Base-by-base conservation (phyloP, 192 early-diverging fungal species). In the Spizellomyces sp. region DNA sequence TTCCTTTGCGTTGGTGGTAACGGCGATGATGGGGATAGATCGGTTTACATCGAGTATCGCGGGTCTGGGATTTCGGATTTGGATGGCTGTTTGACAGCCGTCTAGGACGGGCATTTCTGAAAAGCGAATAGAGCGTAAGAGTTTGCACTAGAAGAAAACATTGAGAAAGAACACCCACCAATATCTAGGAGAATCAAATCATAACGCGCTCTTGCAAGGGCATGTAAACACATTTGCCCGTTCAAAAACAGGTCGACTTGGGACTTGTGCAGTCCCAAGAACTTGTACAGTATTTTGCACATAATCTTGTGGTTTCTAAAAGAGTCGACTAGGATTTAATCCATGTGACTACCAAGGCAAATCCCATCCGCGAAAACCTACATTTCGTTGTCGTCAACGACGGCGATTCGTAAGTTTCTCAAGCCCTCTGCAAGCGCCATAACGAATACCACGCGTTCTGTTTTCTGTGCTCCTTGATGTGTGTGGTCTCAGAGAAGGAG, bases 161-260 rank as follows among this genome's bases (percentile, higher is more conserved):
- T 36, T 36, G 0, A 36, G 27, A 36, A 36, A 36, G 27, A 36
- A 36, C 3, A 36, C 27, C 3, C 27, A 36, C 27, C 88, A 74
- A 90, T 90, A 63, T 90, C 89, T 75, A 90, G 83, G 17, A 90
- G 76, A 44, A 90, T 77, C 12, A 87, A 62, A 75, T 90, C 89
- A 69, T 84, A 86, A 42, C 75, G 54, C 36, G 77, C 68, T 55
- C 73, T 60, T 14, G 73, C 60, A 45, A 90, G 76, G 21, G 80
- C 66, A 47, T 80, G 66, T 7, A 90, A 63, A 27, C 84, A 85
- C 44, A 79, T 69, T 47, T 79, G 69, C 19, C 89, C 89, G 47
- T 80, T 83, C 45, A 75, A 71, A 50, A 79, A 78, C 17, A 80
- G 70, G 21, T 81, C 80, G 48, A 79, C 79, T 54, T 75, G 67